Evolutionary conservation across 1,284 basidiomycete species (phyloP).

Genomic region (Fomitiporia mediterranea): DNA sequence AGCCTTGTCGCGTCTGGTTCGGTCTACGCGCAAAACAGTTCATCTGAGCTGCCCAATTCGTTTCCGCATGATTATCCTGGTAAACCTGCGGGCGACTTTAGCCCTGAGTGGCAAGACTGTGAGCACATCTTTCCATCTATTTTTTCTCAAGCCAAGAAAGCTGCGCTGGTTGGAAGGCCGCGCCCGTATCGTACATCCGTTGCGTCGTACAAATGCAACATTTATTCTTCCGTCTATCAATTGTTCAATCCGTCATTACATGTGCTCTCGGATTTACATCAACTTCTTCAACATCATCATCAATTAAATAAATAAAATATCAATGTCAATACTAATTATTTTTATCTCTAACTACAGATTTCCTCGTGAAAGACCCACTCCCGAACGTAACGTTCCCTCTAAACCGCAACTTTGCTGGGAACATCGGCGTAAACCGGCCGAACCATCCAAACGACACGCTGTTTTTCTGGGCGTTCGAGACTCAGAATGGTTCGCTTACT

Average conservation of each 20-base stretch:
- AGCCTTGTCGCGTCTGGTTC: background rate
- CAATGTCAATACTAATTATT: too few relatives aligned
- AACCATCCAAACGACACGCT: slow-evolving; percentile 68
- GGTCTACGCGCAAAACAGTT: slow-evolving; percentile 9
- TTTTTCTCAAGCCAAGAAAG: slow-evolving; percentile 19
- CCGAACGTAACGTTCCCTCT: slow-evolving; percentile 62
- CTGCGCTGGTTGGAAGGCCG: slow-evolving; percentile 19
- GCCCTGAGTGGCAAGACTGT: slow-evolving; percentile 31
- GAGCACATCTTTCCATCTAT: slow-evolving; percentile 14
- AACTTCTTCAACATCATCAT: too few relatives aligned
- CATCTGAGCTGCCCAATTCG: slow-evolving; percentile 20
- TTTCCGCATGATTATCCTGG: slow-evolving; percentile 25
- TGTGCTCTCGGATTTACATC: too few relatives aligned
- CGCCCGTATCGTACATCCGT: slow-evolving; percentile 25
- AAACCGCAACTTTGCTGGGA: slow-evolving; percentile 59
- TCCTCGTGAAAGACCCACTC: slow-evolving; percentile 48
- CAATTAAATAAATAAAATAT: too few relatives aligned
- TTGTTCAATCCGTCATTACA: too few relatives aligned
- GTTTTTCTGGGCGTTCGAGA: slow-evolving; percentile 71
- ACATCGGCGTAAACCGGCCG: slow-evolving; percentile 57
- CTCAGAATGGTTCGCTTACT: slow-evolving; percentile 54
- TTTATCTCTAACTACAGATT: slow-evolving; percentile 37
- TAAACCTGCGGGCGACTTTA: slow-evolving; percentile 24
- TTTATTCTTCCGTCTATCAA: too few relatives aligned
- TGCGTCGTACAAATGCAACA: slow-evolving; percentile 68